These are phyloP conservation scores for Dryadomyces quercus-mongolicae DNA, from an alignment of 2,329 filamentous ascomycete genomes.

Conservation along the genomic window DNA sequence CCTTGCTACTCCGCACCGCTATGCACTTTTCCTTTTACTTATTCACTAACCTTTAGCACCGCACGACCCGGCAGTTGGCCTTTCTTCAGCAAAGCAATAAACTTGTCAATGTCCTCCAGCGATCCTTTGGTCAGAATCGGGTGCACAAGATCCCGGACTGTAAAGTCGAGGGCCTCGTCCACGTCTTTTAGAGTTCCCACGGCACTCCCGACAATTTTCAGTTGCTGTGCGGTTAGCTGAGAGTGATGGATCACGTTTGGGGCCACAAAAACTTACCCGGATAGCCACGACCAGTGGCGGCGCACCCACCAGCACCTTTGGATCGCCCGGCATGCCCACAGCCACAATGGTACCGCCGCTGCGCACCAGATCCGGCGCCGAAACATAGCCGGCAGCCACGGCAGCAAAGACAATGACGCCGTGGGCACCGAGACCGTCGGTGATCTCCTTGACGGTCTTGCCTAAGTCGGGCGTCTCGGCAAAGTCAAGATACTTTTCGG, in stretches of 20 bases:
- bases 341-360: conserved; percentile 71
- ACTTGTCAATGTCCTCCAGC: conserved; percentile 9
- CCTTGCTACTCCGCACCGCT: not conserved
- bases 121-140: conserved; percentile 9
- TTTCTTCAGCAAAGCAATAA: conserved; percentile 1
- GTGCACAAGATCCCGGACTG: conserved; percentile 8
- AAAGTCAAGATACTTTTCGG: conserved; percentile 44
- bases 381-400: conserved; percentile 84
- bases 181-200: conserved; percentile 9
- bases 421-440: conserved; percentile 73
- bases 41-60: conserved; percentile 4
- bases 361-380: conserved; percentile 77
- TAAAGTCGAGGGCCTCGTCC: conserved; percentile 9
- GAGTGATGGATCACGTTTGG: too few relatives aligned
- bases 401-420: conserved; percentile 80
- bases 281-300: conserved; percentile 7
- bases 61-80: conserved; percentile 8
- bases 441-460: conserved; percentile 52
- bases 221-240: conserved; percentile 1
- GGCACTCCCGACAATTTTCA: conserved; percentile 8
- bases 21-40: not conserved
- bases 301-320: conserved; percentile 20
- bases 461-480: conserved; percentile 54
- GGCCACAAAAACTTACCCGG: conserved; percentile 1
- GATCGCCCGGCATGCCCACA: conserved; percentile 74